Base-by-base conservation (phyloP, 2,329 filamentous ascomycete species). In the Claviceps spartinae region DNA sequence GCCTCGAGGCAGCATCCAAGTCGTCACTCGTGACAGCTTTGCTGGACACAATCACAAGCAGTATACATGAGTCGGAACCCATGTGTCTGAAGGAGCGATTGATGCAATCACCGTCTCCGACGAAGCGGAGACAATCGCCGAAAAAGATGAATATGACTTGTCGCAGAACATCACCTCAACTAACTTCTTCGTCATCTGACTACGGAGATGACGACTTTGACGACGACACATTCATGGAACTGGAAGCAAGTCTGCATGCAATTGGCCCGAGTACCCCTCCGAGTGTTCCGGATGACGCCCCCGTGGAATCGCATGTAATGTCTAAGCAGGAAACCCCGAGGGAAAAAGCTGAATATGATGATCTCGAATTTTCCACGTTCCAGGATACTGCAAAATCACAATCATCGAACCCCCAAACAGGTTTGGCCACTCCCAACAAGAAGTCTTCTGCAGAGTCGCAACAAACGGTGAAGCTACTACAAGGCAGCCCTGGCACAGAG, bases 291-390 rank as follows among this genome's bases (percentile, higher is more conserved):
- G 43, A 67, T 72, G 44, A 78, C 24, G 37, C 47, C 36, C 16
- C 20, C 11, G 22, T 14, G 24, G 34, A 40, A 30, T 34, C 18
- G 8, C 13, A 13, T 3, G 16, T 47, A n/a, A 36, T 9, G 18
- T 49, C 7, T 2, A 4, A 37, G 11, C 14, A 46, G 42, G 16
- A 48, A 13, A 30, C 14, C 5, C 48, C 42, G 4, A 16, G 20
- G 5, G 37, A 24, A 26, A 22, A n/a, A 14, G 7, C 42, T 49
- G 82, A 85, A 45, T 84, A 86, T 66, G 82, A 76, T 46, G 82
- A 86, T 55, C 59, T 79, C 49, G 82, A 86, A 53, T 82, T 83
- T 55, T 79, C 83, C 47, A 68, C 77, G 8, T 73, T 80, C 52
- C 71, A 73, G 5, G 72, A 65, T 16, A 73, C 72, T 56, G 30